phyloP scores from a whole-genome alignment of 106 monocot genomes.

The Dioscorea alata region DNA sequence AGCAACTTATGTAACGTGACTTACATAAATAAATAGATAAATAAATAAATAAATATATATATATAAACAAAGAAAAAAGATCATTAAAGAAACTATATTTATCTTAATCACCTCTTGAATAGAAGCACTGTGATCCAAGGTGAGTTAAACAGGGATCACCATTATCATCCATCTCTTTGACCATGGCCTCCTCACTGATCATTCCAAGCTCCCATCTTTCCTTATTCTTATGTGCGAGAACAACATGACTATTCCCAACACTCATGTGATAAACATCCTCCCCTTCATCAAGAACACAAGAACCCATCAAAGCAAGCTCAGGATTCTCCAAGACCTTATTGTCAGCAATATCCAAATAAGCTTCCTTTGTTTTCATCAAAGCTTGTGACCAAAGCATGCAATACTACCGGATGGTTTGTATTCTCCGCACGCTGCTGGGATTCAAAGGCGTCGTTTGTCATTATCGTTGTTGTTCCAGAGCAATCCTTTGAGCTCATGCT shows the following conservation, averaged over 20 bases:
- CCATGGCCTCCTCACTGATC: no score
- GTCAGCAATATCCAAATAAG: constrained; percentile 18
- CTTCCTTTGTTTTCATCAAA: constrained; percentile 27
- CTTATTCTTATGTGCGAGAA: constrained; percentile 14
- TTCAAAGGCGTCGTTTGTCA: no score
- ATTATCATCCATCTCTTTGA: background rate
- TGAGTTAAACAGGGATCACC: constrained; percentile 16
- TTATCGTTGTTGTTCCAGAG: constrained; percentile 11
- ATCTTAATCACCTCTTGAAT: constrained; percentile 16
- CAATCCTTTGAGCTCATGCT: constrained; percentile 23
- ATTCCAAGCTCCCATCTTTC: no score
- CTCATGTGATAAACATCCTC: constrained; percentile 40
- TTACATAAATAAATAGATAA: background rate
- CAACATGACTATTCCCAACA: constrained; percentile 28
- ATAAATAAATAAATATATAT: no score
- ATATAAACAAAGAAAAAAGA: background rate
- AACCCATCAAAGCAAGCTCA: constrained; percentile 37
- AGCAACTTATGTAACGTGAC: no score
- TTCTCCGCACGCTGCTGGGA: no score
- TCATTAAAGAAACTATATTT: background rate
- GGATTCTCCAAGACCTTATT: constrained; percentile 26
- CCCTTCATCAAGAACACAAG: constrained; percentile 39
- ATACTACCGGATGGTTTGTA: constrained; percentile 7
- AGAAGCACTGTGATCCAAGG: constrained; percentile 30
- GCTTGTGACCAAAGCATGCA: constrained; percentile 24